These are phyloP conservation scores for Exophiala alcalophila DNA, from an alignment of 2,329 filamentous ascomycete species.

Conservation along the genomic window DNA sequence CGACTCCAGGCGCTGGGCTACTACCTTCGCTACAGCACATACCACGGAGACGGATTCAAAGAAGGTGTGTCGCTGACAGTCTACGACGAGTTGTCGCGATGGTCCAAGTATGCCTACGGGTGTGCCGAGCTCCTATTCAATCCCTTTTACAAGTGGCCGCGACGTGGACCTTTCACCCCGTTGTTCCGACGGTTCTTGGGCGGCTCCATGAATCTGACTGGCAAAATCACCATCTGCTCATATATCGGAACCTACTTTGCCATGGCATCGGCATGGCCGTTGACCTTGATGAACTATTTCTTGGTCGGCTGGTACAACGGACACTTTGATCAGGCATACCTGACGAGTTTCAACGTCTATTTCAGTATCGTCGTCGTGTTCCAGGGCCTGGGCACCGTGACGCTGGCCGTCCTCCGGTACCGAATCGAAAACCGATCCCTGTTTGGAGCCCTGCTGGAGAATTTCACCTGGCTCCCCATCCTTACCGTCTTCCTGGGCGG, in stretches of 20 bases:
- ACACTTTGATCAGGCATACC: constrained; percentile 63
- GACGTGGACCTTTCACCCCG: constrained; percentile 73
- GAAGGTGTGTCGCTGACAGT: constrained; percentile 81
- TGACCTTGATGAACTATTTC: constrained; percentile 68
- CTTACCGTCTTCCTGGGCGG: constrained; percentile 77
- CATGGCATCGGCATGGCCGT: constrained; percentile 62
- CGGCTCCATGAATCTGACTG: constrained; percentile 58
- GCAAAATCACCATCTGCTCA: constrained; percentile 68
- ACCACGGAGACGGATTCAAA: constrained; percentile 67
- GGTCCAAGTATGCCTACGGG: constrained; percentile 84
- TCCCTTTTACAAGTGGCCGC: constrained; percentile 69
- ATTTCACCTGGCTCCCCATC: constrained; percentile 63
- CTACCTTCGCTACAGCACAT: constrained; percentile 65
- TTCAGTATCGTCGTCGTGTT: constrained; percentile 64
- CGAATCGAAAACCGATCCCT: constrained; percentile 55
- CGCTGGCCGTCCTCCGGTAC: constrained; percentile 62
- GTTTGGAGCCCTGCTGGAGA: constrained; percentile 52
- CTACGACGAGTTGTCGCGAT: constrained; percentile 78
- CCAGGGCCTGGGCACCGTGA: constrained; percentile 59
- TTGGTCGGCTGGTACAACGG: constrained; percentile 69
- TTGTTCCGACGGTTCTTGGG: constrained; percentile 71
- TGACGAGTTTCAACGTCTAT: constrained; percentile 64
- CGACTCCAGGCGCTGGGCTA: constrained; percentile 68
- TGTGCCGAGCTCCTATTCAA: constrained; percentile 81
- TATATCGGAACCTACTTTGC: constrained; percentile 73